phyloP scores from a whole-genome alignment of 495 filamentous ascomycete species.

The Neurospora sp. region DNA sequence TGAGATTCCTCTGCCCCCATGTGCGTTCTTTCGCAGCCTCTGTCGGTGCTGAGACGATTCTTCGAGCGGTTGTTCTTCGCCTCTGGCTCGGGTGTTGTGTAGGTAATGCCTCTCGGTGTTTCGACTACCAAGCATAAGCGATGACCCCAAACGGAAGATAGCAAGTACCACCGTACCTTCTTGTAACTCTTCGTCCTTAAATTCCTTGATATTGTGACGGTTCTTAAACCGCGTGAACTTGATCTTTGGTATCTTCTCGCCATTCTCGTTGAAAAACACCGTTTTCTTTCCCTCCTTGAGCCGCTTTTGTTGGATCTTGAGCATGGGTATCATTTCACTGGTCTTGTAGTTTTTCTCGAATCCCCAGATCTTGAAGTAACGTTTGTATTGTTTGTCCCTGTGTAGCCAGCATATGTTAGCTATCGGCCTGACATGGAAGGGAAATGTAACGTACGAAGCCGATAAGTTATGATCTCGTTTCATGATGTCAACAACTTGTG shows the following conservation, averaged over 20 bases:
- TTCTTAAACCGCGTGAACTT: constrained; percentile 15
- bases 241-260: constrained; percentile 1
- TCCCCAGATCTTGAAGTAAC: constrained; percentile 15
- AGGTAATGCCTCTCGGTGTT: constrained; percentile 5
- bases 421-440: neutral
- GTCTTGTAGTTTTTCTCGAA: constrained; percentile 19
- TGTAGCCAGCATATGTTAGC: neutral
- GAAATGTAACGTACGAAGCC: constrained; percentile 10
- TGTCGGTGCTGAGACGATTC: neutral
- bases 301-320: constrained; percentile 12
- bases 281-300: constrained; percentile 6
- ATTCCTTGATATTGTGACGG: constrained; percentile 4
- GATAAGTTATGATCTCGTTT: constrained; percentile 5
- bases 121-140: constrained; percentile 2
- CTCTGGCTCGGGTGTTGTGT: constrained; percentile 9
- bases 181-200: neutral
- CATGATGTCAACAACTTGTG: constrained; percentile 18
- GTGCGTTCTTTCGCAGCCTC: neutral
- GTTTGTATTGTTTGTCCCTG: constrained; percentile 23
- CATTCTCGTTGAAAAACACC: constrained; percentile 8
- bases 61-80: neutral
- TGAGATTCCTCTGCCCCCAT: neutral
- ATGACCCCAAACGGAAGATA: neutral
- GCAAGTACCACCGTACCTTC: neutral
- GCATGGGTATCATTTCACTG: constrained; percentile 15